These are phyloP conservation scores for Tephrocybe rancida DNA, from an alignment of 768 basidiomycete species.

Conservation along the genomic window DNA sequence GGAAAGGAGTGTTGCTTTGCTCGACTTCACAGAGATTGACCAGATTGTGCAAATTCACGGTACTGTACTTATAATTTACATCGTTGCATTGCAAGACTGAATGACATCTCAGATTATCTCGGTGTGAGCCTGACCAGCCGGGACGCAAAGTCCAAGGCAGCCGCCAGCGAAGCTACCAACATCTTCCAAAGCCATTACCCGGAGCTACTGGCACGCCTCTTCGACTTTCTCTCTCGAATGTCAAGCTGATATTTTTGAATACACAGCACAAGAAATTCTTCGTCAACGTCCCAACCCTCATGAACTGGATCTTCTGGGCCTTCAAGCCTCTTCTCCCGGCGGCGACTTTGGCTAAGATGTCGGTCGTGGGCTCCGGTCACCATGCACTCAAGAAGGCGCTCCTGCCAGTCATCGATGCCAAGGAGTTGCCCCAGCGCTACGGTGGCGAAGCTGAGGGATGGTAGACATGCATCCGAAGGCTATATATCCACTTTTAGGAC, in stretches of 20 bases:
- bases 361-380: slow-evolving; percentile 70
- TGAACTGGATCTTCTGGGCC: slow-evolving; percentile 84
- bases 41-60: slow-evolving; percentile 78
- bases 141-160: slow-evolving; percentile 75
- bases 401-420: slow-evolving; percentile 52
- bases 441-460: slow-evolving; percentile 68
- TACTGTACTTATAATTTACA: slow-evolving; percentile 19
- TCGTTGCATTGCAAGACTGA: neutral
- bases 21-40: slow-evolving; percentile 77
- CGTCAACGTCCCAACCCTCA: slow-evolving; percentile 74
- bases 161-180: slow-evolving; percentile 71
- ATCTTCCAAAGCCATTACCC: slow-evolving; percentile 83
- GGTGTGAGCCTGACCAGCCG: slow-evolving; percentile 69
- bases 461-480: slow-evolving; percentile 23
- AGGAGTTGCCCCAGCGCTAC: slow-evolving; percentile 68
- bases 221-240: neutral
- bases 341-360: slow-evolving; percentile 81
- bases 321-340: slow-evolving; percentile 77
- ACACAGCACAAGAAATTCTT: slow-evolving; percentile 74
- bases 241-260: neutral
- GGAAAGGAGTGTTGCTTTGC: slow-evolving; percentile 60
- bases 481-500: neutral
- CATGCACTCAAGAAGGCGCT: slow-evolving; percentile 61
- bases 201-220: slow-evolving; percentile 63
- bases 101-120: slow-evolving; percentile 59